Evolutionary conservation across 345 rosid species (phyloP).

Genomic region (Rubroshorea leprosula): DNA sequence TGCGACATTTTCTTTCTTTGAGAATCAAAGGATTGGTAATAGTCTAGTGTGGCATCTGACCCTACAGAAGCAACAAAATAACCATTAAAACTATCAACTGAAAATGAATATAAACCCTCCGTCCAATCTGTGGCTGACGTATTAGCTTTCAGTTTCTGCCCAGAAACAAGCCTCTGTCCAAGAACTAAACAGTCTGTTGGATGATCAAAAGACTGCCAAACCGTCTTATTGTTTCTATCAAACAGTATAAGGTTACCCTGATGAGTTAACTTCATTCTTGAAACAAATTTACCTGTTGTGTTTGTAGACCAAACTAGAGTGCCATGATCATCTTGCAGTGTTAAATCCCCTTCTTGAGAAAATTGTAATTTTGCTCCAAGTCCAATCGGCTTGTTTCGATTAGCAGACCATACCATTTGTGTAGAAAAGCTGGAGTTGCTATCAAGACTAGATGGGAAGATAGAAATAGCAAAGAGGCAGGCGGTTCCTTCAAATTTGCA

Average conservation of each 20-base stretch:
- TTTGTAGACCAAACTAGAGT: no score
- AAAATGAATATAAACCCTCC: slow-evolving; percentile 19
- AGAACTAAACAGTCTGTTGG: slow-evolving; percentile 20
- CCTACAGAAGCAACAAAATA: slow-evolving; percentile 18
- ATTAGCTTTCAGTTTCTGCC: slow-evolving; percentile 20
- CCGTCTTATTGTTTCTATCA: no score
- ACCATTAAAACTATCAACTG: slow-evolving; percentile 10
- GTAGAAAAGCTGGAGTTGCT: not conserved
- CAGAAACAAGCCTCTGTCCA: slow-evolving; percentile 19
- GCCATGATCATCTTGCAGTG: no score
- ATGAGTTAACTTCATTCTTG: no score
- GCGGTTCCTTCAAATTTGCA: no score
- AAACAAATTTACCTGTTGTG: no score
- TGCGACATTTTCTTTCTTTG: no score
- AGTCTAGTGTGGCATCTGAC: slow-evolving; percentile 15
- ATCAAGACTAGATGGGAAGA: not conserved
- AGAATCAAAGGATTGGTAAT: not conserved
- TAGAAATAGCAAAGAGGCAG: not conserved
- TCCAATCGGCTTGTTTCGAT: slow-evolving; percentile 14
- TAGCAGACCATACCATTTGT: slow-evolving; percentile 26
- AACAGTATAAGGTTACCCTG: no score
- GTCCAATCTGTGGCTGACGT: slow-evolving; percentile 16
- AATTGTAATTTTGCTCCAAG: slow-evolving; percentile 6
- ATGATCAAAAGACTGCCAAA: no score
- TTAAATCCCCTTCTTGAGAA: no score